Evolutionary conservation across 2,329 filamentous ascomycete genomes (phyloP).

Genomic region (Stagonosporopsis tanaceti): DNA sequence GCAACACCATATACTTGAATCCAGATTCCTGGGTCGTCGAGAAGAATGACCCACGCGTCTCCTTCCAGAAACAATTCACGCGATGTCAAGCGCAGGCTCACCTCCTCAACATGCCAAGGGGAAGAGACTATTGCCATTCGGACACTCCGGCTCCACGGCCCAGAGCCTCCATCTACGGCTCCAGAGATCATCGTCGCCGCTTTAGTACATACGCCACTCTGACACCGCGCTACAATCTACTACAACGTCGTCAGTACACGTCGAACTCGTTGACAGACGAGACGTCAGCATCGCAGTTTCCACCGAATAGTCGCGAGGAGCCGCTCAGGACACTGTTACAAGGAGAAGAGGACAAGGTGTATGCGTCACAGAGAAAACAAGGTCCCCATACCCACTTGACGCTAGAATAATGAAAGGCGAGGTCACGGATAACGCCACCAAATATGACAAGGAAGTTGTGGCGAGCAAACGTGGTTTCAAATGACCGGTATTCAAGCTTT

Average conservation of each 20-base stretch:
- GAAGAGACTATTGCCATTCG: neutral
- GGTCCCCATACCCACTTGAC: neutral
- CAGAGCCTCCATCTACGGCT: neutral
- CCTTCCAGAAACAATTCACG: neutral
- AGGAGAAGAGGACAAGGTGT: neutral
- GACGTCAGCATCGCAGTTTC: neutral
- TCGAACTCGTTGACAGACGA: neutral
- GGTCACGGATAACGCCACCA: neutral
- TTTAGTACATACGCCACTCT: neutral
- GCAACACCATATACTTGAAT: constrained; percentile 10
- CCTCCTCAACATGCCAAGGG: neutral
- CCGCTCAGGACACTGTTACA: neutral
- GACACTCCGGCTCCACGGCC: constrained; percentile 3
- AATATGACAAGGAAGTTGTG: neutral
- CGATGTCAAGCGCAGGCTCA: neutral
- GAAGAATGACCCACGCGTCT: constrained; percentile 3
- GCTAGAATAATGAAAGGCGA: neutral
- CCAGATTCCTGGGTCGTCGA: constrained; percentile 6
- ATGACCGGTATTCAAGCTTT: neutral
- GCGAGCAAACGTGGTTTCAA: neutral
- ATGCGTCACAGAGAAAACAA: neutral
- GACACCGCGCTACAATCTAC: neutral
- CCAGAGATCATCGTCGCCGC: neutral
- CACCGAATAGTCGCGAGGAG: neutral
- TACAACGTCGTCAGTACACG: neutral